Conservation (phyloP, 352 stramenopile species). For the Phytophthora podocarpi region DNA sequence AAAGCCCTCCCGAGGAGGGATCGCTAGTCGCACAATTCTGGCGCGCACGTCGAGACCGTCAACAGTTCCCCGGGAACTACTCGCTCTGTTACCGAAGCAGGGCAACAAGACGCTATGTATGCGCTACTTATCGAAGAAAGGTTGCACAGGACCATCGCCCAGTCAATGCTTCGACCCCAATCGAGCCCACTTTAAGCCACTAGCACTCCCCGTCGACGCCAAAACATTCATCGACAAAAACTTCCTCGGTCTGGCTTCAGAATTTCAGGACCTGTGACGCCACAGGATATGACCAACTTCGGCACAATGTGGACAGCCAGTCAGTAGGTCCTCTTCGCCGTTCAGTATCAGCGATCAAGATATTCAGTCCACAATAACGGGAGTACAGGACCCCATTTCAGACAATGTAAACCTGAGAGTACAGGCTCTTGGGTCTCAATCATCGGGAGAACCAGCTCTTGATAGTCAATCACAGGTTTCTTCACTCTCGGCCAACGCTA, state of each 20-base stretch:
- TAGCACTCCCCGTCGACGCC: slow-evolving; percentile 4
- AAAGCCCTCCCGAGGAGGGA: no score
- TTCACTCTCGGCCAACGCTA: no score
- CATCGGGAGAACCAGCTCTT: no score
- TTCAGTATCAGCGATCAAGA: no score
- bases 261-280: slow-evolving; percentile 14
- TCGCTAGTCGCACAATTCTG: background rate
- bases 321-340: no score
- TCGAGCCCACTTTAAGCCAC: slow-evolving; percentile 6
- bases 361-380: no score
- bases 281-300: no score
- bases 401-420: no score
- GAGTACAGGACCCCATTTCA: no score
- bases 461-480: no score
- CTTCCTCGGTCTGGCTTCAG: background rate
- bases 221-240: slow-evolving; percentile 16
- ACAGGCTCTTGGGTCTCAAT: no score
- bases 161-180: slow-evolving; percentile 12
- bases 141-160: background rate
- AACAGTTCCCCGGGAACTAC: background rate
- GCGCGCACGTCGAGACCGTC: background rate
- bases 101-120: slow-evolving; percentile 11
- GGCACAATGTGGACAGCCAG: no score
- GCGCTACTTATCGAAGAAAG: slow-evolving; percentile 13
- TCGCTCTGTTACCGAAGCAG: slow-evolving; percentile 4